Conservation (phyloP, 352 stramenopile species). For the Pythium graminicola region DNA sequence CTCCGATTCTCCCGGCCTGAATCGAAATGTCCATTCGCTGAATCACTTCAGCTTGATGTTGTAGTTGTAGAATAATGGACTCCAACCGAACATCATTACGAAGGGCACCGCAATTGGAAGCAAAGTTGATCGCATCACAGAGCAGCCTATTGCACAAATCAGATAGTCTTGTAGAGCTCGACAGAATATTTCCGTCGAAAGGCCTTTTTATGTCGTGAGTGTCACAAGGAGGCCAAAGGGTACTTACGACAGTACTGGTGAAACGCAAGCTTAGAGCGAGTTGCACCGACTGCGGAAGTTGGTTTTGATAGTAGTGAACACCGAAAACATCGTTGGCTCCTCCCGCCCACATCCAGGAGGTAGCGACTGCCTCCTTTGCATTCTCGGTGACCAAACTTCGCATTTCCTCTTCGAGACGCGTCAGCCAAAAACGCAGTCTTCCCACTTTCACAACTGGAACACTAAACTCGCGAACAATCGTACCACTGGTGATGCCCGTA, state of each 20-base stretch:
- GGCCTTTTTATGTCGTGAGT: too few relatives aligned
- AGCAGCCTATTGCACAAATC: not conserved
- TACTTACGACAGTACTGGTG: constrained; percentile 25
- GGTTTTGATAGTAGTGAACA: constrained; percentile 7
- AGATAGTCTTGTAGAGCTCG: not conserved
- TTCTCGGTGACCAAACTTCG: constrained; percentile 34
- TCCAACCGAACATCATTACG: constrained; percentile 9
- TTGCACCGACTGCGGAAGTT: constrained; percentile 29
- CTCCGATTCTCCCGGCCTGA: not conserved
- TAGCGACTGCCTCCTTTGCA: constrained; percentile 23
- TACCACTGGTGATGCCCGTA: not conserved
- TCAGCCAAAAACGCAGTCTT: constrained; percentile 58
- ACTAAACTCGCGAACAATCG: constrained; percentile 13
- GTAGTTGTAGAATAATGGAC: constrained; percentile 3
- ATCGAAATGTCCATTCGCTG: not conserved
- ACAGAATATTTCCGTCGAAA: not conserved
- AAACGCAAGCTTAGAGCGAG: constrained; percentile 24
- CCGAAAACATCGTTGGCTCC: not conserved
- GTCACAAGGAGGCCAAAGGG: not conserved
- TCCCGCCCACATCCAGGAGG: not conserved
- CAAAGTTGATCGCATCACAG: not conserved
- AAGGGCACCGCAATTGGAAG: not conserved
- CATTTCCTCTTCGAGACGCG: constrained; percentile 56
- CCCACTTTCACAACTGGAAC: constrained; percentile 59
- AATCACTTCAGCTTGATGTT: constrained; percentile 15